phyloP scores from a whole-genome alignment of 371 early-diverging fungal genomes.

The Massospora cicadina region DNA sequence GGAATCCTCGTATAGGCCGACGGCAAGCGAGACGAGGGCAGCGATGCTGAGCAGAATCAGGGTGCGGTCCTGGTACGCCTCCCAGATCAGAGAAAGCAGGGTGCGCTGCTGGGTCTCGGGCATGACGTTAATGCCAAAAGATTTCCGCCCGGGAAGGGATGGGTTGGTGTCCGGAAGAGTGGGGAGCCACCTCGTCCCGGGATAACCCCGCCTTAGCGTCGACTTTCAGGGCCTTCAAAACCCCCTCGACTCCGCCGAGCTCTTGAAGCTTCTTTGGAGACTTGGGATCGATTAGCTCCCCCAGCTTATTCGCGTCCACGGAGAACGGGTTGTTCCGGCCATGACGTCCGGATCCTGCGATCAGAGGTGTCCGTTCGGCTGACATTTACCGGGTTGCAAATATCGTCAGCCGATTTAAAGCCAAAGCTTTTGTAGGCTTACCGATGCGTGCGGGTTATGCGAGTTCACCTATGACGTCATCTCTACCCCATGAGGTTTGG shows the following conservation, averaged over 20 bases:
- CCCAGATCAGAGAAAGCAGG: neutral
- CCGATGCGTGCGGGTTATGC: too few species aligned
- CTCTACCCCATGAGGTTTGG: too few species aligned
- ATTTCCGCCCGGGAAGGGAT: slow-evolving; percentile 36
- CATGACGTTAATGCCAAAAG: slow-evolving; percentile 33
- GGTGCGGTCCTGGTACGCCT: slow-evolving; percentile 9
- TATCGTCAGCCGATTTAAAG: too few species aligned
- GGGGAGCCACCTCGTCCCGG: slow-evolving; percentile 26
- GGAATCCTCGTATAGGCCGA: slow-evolving; percentile 69
- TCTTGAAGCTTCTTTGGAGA: slow-evolving; percentile 22
- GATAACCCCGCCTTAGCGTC: slow-evolving; percentile 42
- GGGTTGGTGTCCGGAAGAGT: slow-evolving; percentile 11
- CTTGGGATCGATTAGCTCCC: slow-evolving; percentile 7
- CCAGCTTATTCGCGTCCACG: neutral
- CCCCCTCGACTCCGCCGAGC: slow-evolving; percentile 40
- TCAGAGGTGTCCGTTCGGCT: neutral
- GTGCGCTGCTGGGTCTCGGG: slow-evolving; percentile 1
- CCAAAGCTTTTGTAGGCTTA: too few species aligned
- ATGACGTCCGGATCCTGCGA: neutral
- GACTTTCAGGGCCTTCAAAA: slow-evolving; percentile 39
- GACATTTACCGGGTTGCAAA: too few species aligned
- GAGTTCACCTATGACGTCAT: too few species aligned
- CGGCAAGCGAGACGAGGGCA: slow-evolving; percentile 61
- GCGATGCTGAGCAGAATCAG: slow-evolving; percentile 55
- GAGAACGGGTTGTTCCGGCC: neutral